Evolutionary conservation across 148 eudicot species (phyloP).

Genomic region (Fagopyrum tataricum): DNA sequence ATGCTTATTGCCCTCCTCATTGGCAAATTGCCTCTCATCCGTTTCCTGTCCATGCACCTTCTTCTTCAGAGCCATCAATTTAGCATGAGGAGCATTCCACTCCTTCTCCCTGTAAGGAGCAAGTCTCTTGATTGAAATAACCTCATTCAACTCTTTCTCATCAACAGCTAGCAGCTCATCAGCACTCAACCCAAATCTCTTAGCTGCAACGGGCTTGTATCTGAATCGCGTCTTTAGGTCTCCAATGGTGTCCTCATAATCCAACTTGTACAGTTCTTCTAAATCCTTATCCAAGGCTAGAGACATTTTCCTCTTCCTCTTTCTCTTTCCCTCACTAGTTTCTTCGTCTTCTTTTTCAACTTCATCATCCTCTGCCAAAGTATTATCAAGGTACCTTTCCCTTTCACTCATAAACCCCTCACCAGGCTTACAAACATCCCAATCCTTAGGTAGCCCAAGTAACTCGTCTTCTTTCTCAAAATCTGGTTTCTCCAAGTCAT

Average conservation of each 20-base stretch:
- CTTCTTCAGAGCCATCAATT: constrained; percentile 30
- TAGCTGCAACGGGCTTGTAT: constrained; percentile 52
- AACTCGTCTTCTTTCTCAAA: constrained; percentile 82
- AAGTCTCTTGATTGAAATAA: constrained; percentile 73
- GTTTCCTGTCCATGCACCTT: constrained; percentile 21
- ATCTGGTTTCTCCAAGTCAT: constrained; percentile 67
- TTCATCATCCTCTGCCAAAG: constrained; percentile 21
- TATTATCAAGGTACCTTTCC: constrained; percentile 32
- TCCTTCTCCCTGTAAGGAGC: constrained; percentile 83
- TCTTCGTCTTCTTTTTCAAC: constrained; percentile 12
- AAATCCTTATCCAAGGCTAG: constrained; percentile 50
- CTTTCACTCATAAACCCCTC: constrained; percentile 57
- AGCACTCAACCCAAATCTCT: constrained; percentile 50
- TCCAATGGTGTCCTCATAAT: constrained; percentile 82
- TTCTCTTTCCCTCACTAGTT: constrained; percentile 36
- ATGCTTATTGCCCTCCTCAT: constrained; percentile 22
- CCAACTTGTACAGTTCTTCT: constrained; percentile 76
- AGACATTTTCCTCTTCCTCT: constrained; percentile 47
- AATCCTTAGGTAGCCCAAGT: constrained; percentile 76
- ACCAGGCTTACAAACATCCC: constrained; percentile 51
- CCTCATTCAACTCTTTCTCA: constrained; percentile 87
- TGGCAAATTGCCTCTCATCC: constrained; percentile 17
- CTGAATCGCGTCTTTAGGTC: constrained; percentile 86
- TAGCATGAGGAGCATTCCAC: constrained; percentile 56
- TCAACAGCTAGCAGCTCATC: constrained; percentile 54